Base-by-base conservation (phyloP, 2,329 filamentous ascomycete genomes). In the Fusarium caatingaense region DNA sequence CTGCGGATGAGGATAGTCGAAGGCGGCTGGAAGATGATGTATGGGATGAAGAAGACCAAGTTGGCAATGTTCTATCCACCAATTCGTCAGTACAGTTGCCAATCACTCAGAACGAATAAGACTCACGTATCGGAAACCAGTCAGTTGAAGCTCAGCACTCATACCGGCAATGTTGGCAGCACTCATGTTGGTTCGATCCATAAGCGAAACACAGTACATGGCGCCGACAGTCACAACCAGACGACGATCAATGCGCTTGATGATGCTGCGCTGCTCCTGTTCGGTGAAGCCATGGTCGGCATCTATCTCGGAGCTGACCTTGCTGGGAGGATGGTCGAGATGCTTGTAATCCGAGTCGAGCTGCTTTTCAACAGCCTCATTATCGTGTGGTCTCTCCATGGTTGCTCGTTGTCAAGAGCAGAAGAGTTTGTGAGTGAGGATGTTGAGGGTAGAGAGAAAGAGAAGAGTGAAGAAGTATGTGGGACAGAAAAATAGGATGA, bases 141-240 rank as follows among this genome's bases (percentile, higher is more conserved):
- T 76, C 3, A 89, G 77, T 5, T 74, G 48, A 27, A 89, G 78
- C 49, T 88, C 87, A 3, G 66, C 68, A 18, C 76, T 73, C 85
- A 88, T 87, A 55, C 87, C 92, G 21, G 93, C 92, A 76, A 95
- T 91, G 47, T 88, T 88, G 42, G 92, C 92, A 23, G 88, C 84
- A n/a, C 88, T 88, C 76, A 94, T 80, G 78, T 95, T 95, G 3
- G 91, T 93, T 32, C 93, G 85, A 76, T 96, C 93, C 88, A 95
- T 92, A 63, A 95, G 81, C 69, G 87, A 91, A 72, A 93, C 84
- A 76, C 91, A 93, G 79, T 94, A 94, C 81, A 93, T 86, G 69
- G 85, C 76, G 21, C 90, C 90, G 7, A 89, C 86, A 3, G 86
- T 89, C 6, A 85, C 76, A 42, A 92, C 87, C 6, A 92, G 81